Base-by-base conservation (phyloP, 305 asterid species). In the Euphrasia arctica region DNA sequence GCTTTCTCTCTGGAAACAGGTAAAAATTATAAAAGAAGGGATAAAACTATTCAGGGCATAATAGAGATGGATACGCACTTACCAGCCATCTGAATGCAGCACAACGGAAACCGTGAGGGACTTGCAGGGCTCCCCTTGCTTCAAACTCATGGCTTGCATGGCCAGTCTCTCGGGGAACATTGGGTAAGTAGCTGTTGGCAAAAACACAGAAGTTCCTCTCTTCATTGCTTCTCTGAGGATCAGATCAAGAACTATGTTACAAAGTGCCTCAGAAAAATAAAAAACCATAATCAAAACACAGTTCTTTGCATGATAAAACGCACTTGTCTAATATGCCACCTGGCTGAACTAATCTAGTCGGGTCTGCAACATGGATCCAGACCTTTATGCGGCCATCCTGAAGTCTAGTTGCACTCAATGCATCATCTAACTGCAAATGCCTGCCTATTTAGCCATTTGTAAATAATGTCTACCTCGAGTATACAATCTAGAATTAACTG, bases 131-230 rank as follows among this genome's bases (percentile, higher is more conserved):
- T 75, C 82, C 64, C 97, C 99, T 76, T 93, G 97, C 84, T 88
- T 83, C 79, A 93, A 70, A 75, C 99, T 93, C 99, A 93, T 88
- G 80, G 84, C 92, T 79, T 86, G 89, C 99, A 93, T 93, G 63
- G 99, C 99, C 69, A 93, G 70, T 73, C 73, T 88, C 84, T 86
- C 93, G 54, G 99, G 99, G 70, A 93, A 93, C 99, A 93, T 93
- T 12, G 99, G 88, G 72, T 93, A 88, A 18, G 99, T 93, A 42
- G 88, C 99, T 58, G 97, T 83, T 56, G 99, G 99, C 71, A 93
- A 64, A 75, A 93, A 93, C 62, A 86, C 78, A 55, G 97, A 90
- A 77, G 99, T 93, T 75, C 95, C 86, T 79, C 99, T 84, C 80
- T 78, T 88, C 96, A 85, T 77, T 54, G 97, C 97, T 79, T 90